phyloP scores from a whole-genome alignment of 495 filamentous ascomycete species.

The Mytilinidion resinicola region DNA sequence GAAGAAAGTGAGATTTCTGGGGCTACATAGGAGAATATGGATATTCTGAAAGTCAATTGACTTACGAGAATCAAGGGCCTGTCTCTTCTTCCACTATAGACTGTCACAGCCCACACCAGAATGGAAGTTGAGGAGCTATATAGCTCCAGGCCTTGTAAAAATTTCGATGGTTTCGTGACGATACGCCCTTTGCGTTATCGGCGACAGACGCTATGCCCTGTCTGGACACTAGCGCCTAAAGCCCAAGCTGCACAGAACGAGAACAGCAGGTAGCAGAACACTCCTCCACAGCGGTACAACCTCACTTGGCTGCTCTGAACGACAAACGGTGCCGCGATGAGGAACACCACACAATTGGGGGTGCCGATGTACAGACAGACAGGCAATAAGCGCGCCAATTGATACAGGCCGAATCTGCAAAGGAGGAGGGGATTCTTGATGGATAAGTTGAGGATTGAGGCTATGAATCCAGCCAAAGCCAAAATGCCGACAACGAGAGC shows the following conservation, averaged over 20 bases:
- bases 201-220: not conserved
- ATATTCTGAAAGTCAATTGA: not conserved
- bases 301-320: not conserved
- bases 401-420: not conserved
- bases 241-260: not conserved
- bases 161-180: not conserved
- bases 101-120: not conserved
- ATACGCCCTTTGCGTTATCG: not conserved
- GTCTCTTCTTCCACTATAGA: not conserved
- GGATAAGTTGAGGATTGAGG: not conserved
- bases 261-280: not conserved
- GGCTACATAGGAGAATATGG: not conserved
- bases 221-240: not conserved
- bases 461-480: not conserved
- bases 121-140: not conserved
- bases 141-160: not conserved
- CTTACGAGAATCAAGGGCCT: not conserved
- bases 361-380: not conserved
- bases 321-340: not conserved
- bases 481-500: not conserved
- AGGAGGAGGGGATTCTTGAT: not conserved
- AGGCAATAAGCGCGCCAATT: not conserved
- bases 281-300: not conserved
- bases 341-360: not conserved
- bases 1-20: not conserved